A percentile compares a stretch with the other conserved stretches of the same genome.
Evolutionary conservation across 257 asterid species (phyloP).

Genomic region (Solanum bukasovii): DNA sequence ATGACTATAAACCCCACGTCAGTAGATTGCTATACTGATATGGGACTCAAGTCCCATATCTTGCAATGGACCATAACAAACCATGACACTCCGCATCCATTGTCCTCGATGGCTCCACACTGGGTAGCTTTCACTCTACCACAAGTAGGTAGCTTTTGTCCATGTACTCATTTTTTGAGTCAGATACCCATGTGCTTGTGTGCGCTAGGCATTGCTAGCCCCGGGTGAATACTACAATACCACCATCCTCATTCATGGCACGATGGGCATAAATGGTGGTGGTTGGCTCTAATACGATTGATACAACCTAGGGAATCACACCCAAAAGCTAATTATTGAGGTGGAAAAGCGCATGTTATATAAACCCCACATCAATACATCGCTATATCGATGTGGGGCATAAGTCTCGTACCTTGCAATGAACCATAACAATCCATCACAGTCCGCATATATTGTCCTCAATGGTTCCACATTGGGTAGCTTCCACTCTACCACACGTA

Average conservation of each 20-base stretch:
- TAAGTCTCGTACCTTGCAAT: not conserved
- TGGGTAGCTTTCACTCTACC: not conserved
- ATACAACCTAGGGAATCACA: not conserved
- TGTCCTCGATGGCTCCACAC: not conserved
- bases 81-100: not conserved
- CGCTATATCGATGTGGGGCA: not conserved
- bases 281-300: not conserved
- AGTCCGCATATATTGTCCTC: not conserved
- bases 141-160: not conserved
- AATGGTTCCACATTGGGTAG: not conserved
- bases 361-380: not conserved
- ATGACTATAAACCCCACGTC: not conserved
- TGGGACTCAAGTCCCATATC: not conserved
- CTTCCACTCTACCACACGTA: not conserved
- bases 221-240: not conserved
- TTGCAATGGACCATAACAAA: not conserved
- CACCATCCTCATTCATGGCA: not conserved
- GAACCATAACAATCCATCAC: not conserved
- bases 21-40: too few species aligned
- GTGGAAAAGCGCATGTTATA: not conserved
- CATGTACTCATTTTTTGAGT: too few species aligned
- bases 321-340: not conserved
- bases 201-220: not conserved
- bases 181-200: too few species aligned
- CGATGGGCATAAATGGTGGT: not conserved